Conservation (phyloP, 2,329 filamentous ascomycete species). For the Diaporthe humulicola region DNA sequence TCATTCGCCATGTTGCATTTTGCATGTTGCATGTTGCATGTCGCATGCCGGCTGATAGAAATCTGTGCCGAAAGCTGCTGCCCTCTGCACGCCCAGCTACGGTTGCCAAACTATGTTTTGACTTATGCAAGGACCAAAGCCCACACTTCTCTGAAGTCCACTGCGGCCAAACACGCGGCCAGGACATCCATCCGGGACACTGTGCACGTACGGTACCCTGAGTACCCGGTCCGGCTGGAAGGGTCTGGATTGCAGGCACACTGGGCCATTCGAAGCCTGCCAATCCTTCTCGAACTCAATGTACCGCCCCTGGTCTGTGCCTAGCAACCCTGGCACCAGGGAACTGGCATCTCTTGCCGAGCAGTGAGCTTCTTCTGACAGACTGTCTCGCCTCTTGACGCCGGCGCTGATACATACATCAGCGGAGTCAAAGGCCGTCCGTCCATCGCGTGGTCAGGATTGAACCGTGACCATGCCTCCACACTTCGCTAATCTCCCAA, state of each 20-base stretch:
- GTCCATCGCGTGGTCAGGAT: constrained; percentile 35
- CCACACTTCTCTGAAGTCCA: constrained; percentile 19
- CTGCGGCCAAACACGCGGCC: constrained; percentile 40
- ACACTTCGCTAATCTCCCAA: constrained; percentile 38
- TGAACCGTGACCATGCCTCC: constrained; percentile 32
- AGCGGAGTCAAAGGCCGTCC: background rate
- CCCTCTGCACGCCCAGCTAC: constrained; percentile 4
- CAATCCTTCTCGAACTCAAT: constrained; percentile 29
- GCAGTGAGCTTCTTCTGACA: constrained; percentile 22
- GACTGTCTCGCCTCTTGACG: constrained; percentile 38
- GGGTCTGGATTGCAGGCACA: background rate
- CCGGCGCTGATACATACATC: constrained; percentile 18
- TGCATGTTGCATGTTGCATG: constrained; percentile 35
- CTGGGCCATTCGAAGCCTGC: constrained; percentile 6
- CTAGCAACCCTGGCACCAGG: background rate
- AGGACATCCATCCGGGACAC: constrained; percentile 21
- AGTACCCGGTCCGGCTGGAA: constrained; percentile 3
- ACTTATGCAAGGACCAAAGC: constrained; percentile 13
- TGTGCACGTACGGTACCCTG: constrained; percentile 10
- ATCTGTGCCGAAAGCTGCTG: constrained; percentile 35
- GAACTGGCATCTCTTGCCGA: constrained; percentile 37
- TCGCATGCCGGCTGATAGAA: constrained; percentile 39
- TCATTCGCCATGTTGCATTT: constrained; percentile 35
- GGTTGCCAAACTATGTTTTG: constrained; percentile 21
- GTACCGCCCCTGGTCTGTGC: constrained; percentile 3